Base-by-base conservation (phyloP, 108 stramenopile genomes). In the Cyclotella sp. region DNA sequence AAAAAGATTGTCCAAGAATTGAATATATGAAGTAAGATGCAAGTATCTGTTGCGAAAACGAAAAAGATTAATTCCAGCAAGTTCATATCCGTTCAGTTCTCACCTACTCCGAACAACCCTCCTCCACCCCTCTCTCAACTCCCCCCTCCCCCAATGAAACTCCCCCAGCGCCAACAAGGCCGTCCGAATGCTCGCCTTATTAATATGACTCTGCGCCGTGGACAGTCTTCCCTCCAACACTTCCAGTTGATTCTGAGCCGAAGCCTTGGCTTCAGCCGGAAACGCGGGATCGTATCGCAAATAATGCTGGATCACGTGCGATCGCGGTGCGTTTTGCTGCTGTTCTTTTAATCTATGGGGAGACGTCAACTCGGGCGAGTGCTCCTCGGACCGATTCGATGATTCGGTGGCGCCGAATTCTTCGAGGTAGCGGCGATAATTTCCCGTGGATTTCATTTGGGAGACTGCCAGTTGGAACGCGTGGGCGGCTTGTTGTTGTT, bases 101-200 rank as follows among this genome's bases (percentile, higher is more conserved):
- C 44, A 75, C 81, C 81, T 45, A 30, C 81, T 76, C 63, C 87
- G 80, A 58, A 84, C 66, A 9, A 80, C 68, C 80, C 68, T 54
- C 47, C 75, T 44, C 57, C 73, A 70, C 47, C 87, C 84, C 72
- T 88, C 80, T 42, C 75, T 67, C 73, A 87, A 69, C 40, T 87
- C 85, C 27, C 91, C 89, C 54, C 79, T 83, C 69, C 53, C 73
- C 54, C 41, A 83, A 79, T 76, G 88, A 83, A 77, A 82, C 55
- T 83, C 78, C 47, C 57, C 85, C 40, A 87, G 55, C 11, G 85
- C 85, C 70, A 93, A 47, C 44, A 87, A 85, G 22, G 91, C 94
- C 9, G 68, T 85, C 13, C 91, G 85, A 69, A 95, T 95, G 40
- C 88, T 86, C 67, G 93, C 94, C 79, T 90, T 93, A 82, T 90